Evolutionary conservation across 306 rosid species (phyloP), one percentile per base, ranked within the genome.

Genomic region (Sechiopsis laciniata): DNA sequence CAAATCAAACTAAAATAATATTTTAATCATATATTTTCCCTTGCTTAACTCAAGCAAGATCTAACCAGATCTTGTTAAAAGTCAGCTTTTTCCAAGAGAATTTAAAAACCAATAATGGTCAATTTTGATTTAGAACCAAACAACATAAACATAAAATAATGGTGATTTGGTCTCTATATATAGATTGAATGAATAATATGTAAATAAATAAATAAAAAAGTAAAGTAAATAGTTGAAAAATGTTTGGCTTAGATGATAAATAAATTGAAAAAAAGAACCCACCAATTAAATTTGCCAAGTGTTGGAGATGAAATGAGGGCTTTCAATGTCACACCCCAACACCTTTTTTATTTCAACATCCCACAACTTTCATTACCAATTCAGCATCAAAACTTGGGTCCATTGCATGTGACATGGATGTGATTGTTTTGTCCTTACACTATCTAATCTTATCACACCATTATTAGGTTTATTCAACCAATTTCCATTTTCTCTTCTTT

Each of bases 371-470:
- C 35, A 42, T 45, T 19, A 5, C 32, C 55, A 66, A 45, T 42
- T 66, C 6, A 19, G 35, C 72, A 42, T 66, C 55, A 66, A 68
- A 48, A 7, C 73, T 68, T 26, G 56, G 73, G 73, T 45, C 73
- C 57, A 48, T 22, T 68, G 37, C 56, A 67, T 67, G 46, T 46
- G 73, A 67, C 4, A 11, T 19, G 19, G 46, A 67, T 68, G 73
- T 46, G 73, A 68, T 21, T 66, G 53, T 66, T 45, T 1, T 40
- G 72, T 17, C 54, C 55, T 46, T 12, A 66, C 55, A 40, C 3
- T 10, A 20, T 1, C 3, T 3, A 63, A 35, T 7, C 7, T 40
- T n/a, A 15, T n/a, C 8, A n/a, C 0, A 64, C 26, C 10, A 10
- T 66, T 66, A 45, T 40, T 10, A 66, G 17, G 4, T 5, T 66